These are phyloP conservation scores for Fomitopsis pinicola DNA, from an alignment of 1,284 basidiomycete species.

Conservation along the genomic window DNA sequence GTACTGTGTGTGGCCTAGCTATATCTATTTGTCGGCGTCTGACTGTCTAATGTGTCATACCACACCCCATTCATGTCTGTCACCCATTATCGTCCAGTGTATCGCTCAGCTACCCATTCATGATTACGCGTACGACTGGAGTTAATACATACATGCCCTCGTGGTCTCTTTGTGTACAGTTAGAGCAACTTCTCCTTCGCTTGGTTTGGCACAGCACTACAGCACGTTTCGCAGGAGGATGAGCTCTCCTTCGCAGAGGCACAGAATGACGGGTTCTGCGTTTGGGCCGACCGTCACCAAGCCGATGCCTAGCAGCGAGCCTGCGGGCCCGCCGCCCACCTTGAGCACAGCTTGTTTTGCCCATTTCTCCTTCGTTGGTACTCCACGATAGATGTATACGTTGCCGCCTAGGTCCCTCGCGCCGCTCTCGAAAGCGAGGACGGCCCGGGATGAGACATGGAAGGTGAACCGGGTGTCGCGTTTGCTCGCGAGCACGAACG, in stretches of 20 bases:
- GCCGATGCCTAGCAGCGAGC: conserved; percentile 78
- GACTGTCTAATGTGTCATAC: neutral
- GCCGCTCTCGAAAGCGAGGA: conserved; percentile 82
- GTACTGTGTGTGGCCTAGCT: conserved; percentile 18
- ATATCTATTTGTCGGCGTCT: conserved; percentile 8
- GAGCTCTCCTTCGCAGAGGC: conserved; percentile 76
- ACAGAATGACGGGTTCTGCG: conserved; percentile 45
- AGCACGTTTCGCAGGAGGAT: conserved; percentile 54
- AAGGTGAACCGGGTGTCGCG: conserved; percentile 81
- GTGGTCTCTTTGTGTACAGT: neutral
- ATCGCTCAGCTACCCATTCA: neutral
- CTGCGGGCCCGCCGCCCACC: conserved; percentile 62
- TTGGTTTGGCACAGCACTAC: conserved; percentile 16
- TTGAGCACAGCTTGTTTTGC: conserved; percentile 79
- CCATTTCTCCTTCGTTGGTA: conserved; percentile 43
- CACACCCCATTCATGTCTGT: conserved; percentile 2
- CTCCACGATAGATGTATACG: conserved; percentile 76
- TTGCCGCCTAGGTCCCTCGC: conserved; percentile 65
- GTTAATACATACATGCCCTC: conserved; percentile 1
- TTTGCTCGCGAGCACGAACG: conserved; percentile 94
- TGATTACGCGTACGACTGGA: neutral
- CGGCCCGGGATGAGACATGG: conserved; percentile 52
- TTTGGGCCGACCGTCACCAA: conserved; percentile 33
- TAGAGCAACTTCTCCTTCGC: neutral
- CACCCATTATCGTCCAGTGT: conserved; percentile 7